A percentile compares a stretch with the other conserved stretches of the same genome.
Evolutionary conservation across 805 yeast species (phyloP).

Genomic region (Candida silvicultrix): DNA sequence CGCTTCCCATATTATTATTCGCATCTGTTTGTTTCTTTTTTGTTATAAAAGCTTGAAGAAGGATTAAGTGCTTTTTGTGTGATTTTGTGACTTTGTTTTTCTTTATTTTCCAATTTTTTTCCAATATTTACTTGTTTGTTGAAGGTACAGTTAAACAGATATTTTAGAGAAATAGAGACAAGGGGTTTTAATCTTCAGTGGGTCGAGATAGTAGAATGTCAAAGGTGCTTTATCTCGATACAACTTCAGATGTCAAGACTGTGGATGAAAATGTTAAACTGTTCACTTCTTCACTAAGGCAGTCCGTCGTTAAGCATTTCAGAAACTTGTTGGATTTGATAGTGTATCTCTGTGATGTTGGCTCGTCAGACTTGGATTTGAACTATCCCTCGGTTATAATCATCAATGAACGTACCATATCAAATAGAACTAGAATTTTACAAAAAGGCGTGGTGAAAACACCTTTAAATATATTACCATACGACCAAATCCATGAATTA

Average conservation of each 20-base stretch:
- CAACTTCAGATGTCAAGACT: constrained; percentile 4
- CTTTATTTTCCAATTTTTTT: too few species aligned
- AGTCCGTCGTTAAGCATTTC: constrained; percentile 5
- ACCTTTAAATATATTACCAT: constrained; percentile 10
- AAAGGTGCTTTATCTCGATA: constrained; percentile 16
- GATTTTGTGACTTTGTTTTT: too few species aligned
- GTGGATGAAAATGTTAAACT: constrained; percentile 8
- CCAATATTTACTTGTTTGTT: too few species aligned
- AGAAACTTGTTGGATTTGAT: constrained; percentile 11
- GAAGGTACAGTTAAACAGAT: too few species aligned
- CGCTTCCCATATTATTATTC: too few species aligned
- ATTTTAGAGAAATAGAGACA: too few species aligned
- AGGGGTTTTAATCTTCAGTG: not conserved
- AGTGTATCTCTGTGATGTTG: constrained; percentile 13
- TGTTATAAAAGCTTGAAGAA: too few species aligned
- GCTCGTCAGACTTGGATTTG: constrained; percentile 22
- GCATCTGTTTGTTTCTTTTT: too few species aligned
- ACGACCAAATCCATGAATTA: constrained; percentile 6
- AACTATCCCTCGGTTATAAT: constrained; percentile 20
- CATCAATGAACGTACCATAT: constrained; percentile 11
- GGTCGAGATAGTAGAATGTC: too few species aligned
- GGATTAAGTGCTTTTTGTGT: too few species aligned
- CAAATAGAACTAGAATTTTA: not conserved
- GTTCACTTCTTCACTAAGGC: constrained; percentile 9
- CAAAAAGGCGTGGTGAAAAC: not conserved